These are phyloP conservation scores for Crithidia expoeki DNA, from an alignment of 208 protist species.

Conservation along the genomic window DNA sequence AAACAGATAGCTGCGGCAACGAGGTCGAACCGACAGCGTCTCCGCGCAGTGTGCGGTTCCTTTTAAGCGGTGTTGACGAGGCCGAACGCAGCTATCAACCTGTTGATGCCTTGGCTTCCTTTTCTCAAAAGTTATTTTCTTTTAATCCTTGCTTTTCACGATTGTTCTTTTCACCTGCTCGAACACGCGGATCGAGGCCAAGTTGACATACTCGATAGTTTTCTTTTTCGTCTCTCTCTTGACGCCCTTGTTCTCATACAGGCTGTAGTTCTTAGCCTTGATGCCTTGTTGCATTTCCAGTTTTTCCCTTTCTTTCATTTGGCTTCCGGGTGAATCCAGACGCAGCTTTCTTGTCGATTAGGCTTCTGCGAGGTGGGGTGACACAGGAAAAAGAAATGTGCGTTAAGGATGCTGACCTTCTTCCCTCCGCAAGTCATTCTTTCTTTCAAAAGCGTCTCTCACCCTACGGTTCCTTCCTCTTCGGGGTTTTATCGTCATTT, in stretches of 20 bases:
- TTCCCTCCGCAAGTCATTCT: no score
- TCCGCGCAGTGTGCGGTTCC: conserved; percentile 1
- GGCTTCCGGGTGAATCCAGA: neutral
- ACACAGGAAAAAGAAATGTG: no score
- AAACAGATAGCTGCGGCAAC: conserved; percentile 34
- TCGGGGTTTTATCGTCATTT: no score
- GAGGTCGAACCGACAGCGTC: conserved; percentile 27
- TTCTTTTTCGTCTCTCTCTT: neutral
- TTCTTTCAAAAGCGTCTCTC: no score
- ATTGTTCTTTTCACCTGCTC: neutral
- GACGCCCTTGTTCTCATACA: neutral
- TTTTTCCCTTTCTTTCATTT: neutral
- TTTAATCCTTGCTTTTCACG: neutral
- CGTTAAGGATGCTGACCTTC: neutral
- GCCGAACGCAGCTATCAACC: neutral
- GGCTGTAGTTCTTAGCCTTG: neutral
- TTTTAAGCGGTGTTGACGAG: neutral
- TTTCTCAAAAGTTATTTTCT: neutral
- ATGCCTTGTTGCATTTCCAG: neutral
- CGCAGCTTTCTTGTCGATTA: no score
- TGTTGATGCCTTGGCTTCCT: neutral
- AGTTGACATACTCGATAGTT: neutral
- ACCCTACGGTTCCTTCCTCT: no score
- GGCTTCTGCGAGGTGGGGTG: no score
- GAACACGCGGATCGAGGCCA: neutral